phyloP scores from a whole-genome alignment of 306 rosid species.

The Sindora glabra region DNA sequence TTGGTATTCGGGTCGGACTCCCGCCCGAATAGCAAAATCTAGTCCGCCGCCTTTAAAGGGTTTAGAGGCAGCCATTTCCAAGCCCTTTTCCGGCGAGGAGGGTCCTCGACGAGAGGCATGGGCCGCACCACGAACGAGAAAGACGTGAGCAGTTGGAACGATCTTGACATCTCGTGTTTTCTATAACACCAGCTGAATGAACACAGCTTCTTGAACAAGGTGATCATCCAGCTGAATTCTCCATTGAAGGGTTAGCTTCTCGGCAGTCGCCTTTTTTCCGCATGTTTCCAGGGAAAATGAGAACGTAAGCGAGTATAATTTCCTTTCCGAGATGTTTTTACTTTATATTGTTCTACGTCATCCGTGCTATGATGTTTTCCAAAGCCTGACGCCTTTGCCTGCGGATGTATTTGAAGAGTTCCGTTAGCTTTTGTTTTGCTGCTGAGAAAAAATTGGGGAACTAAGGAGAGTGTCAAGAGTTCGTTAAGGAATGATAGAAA shows the following conservation, averaged over 20 bases:
- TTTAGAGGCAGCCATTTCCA: not conserved
- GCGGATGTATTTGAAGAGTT: not conserved
- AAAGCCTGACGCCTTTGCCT: not conserved
- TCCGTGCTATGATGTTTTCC: not conserved
- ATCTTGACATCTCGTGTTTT: no score
- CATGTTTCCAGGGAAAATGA: conserved; percentile 4
- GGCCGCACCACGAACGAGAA: conserved; percentile 65
- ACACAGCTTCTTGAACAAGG: conserved; percentile 98
- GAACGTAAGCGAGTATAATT: not conserved
- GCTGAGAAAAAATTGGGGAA: not conserved
- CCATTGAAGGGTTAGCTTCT: conserved; percentile 68
- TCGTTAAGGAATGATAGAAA: not conserved
- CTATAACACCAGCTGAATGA: no score
- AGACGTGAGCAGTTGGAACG: conserved; percentile 64
- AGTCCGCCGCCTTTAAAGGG: no score
- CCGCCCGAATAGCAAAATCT: no score
- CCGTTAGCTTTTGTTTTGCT: not conserved
- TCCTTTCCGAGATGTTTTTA: not conserved
- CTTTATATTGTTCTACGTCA: not conserved
- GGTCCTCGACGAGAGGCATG: conserved; percentile 32
- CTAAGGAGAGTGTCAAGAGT: not conserved
- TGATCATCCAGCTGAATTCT: conserved; percentile 94
- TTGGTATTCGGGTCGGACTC: no score
- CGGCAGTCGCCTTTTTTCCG: not conserved
- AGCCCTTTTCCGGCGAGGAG: not conserved